Evolutionary conservation across 2,329 filamentous ascomycete species (phyloP), one percentile per base, ranked within the genome.

Genomic region (Fusarium anthophilum): DNA sequence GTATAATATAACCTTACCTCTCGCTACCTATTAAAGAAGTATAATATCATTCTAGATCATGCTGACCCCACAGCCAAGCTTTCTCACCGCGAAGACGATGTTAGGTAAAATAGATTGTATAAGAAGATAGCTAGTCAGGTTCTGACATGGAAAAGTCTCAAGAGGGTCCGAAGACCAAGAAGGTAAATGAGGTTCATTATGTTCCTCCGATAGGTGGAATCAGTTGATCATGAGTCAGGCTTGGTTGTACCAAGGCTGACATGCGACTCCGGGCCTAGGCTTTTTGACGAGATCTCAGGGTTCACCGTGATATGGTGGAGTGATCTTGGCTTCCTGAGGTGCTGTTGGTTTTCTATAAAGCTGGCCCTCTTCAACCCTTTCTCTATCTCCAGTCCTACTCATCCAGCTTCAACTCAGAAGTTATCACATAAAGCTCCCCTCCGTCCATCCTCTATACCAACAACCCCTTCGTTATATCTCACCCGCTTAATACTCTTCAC

Each of bases 91-190:
- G 8, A 41, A 13, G 22, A 9, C 39, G 8, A 41, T 7, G 20
- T 14, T 0, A 2, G 22, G 13, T 20, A 22, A 41, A 13, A 41
- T 41, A 6, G 7, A 22, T 39, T 39, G 38, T 22, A 13, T 13
- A 22, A 22, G 9, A 20, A 3, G 39, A 22, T 14, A n/a, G 20
- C 39, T 14, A 3, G 39, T 14, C 39, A 41, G 20, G 9, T n/a
- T 41, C 13, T n/a, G 2, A 8, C 39, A 2, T 41, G 39, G 20
- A 22, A 0, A 41, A 1, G 9, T 41, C 22, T 0, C n/a, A 41
- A 41, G 12, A 9, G 8, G 8, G 7, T 41, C 39, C 6, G 14
- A 9, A 9, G 39, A 6, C 22, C 3, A 41, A 41, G 39, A 13
- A 0, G 39, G 22, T 0, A 22, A 41, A 9, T n/a, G 22, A 14